These are phyloP conservation scores for Colletotrichum melonis DNA, from an alignment of 2,329 filamentous ascomycete genomes.

Conservation along the genomic window DNA sequence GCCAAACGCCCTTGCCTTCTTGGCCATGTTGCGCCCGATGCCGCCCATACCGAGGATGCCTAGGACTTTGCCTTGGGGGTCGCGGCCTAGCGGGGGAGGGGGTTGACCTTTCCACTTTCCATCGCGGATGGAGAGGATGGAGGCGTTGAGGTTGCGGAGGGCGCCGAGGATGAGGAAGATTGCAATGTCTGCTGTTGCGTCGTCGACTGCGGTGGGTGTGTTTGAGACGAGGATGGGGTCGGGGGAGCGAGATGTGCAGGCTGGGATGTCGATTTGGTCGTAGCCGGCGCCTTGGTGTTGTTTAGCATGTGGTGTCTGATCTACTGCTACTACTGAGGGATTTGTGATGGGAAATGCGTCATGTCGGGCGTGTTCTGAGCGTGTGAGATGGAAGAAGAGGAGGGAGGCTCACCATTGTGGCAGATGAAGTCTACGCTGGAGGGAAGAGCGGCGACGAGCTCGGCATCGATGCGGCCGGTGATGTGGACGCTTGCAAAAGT, in stretches of 20 bases:
- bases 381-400: neutral
- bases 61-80: conserved; percentile 81
- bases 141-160: conserved; percentile 76
- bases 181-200: conserved; percentile 84
- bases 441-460: conserved; percentile 71
- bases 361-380: neutral
- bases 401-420: conserved; percentile 63
- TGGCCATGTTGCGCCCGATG: conserved; percentile 82
- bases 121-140: conserved; percentile 73
- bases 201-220: conserved; percentile 83
- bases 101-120: conserved; percentile 75
- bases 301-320: neutral
- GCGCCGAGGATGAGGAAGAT: conserved; percentile 87
- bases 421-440: conserved; percentile 66
- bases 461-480: conserved; percentile 78
- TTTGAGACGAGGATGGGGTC: conserved; percentile 77
- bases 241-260: conserved; percentile 70
- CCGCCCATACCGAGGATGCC: conserved; percentile 90
- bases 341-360: neutral
- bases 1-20: conserved; percentile 79
- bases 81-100: conserved; percentile 73
- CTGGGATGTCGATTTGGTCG: conserved; percentile 81
- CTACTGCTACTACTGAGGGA: no score
- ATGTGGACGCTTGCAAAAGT: conserved; percentile 73
- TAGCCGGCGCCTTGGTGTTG: conserved; percentile 79